Percentiles rank a stretch among this genome's conserved stretches.
phyloP scores from a whole-genome alignment of 345 rosid species.

The Lumnitzera racemosa region DNA sequence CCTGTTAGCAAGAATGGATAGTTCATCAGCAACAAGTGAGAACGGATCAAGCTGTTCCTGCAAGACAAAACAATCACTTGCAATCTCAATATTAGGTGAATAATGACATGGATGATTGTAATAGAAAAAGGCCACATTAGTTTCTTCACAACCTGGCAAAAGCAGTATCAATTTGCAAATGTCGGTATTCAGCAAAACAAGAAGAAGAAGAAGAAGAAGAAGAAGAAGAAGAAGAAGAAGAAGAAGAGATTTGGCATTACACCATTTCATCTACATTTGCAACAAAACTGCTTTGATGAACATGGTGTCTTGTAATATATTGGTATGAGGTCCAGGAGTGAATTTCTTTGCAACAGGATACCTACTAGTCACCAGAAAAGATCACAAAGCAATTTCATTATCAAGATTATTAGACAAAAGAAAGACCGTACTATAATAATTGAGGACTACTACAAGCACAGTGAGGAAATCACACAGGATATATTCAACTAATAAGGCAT shows the following conservation, averaged over 20 bases:
- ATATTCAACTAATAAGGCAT: no score
- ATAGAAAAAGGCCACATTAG: background rate
- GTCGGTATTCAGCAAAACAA: no score
- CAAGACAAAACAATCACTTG: conserved; percentile 13
- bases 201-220: background rate
- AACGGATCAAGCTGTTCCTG: conserved; percentile 92
- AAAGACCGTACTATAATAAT: no score
- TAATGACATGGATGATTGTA: background rate
- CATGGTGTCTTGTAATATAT: conserved; percentile 34
- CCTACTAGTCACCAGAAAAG: conserved; percentile 27
- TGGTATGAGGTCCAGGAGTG: conserved; percentile 33
- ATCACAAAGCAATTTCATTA: no score
- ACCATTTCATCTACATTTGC: conserved; percentile 43
- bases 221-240: background rate
- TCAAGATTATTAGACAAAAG: no score
- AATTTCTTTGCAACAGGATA: conserved; percentile 45
- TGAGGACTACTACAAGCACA: no score
- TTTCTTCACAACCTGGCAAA: no score
- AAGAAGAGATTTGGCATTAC: background rate
- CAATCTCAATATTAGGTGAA: background rate
- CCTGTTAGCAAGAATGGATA: conserved; percentile 60
- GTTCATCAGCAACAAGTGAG: conserved; percentile 91
- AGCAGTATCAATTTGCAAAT: no score
- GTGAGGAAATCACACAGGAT: no score
- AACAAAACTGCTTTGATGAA: conserved; percentile 61